Conservation (phyloP, 192 early-diverging fungal genomes). For the Coemansia javaensis region DNA sequence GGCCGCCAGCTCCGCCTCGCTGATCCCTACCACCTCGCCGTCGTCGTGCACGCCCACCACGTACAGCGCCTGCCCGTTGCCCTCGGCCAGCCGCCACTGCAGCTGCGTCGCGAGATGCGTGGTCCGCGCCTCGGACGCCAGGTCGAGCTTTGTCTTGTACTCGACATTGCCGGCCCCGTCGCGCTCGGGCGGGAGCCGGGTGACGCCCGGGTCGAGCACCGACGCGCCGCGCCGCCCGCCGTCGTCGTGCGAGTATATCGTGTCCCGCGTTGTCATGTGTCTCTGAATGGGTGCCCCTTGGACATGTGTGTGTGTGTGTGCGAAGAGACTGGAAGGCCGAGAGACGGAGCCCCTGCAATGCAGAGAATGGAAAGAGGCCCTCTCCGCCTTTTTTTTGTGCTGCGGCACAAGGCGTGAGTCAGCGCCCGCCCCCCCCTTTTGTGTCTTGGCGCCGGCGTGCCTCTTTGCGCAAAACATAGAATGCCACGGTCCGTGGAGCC, state of each 20-base stretch:
- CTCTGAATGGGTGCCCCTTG: too few relatives aligned
- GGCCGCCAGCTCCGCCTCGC: constrained; percentile 29
- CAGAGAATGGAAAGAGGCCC: too few relatives aligned
- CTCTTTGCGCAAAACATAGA: too few relatives aligned
- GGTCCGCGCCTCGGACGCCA: constrained; percentile 41
- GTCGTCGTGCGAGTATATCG: constrained; percentile 38
- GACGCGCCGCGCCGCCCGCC: constrained; percentile 9
- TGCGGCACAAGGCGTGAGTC: too few relatives aligned
- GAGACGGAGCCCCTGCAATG: too few relatives aligned
- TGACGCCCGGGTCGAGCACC: constrained; percentile 34
- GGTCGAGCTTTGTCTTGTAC: constrained; percentile 65
- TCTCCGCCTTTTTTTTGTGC: too few relatives aligned
- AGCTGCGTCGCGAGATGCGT: constrained; percentile 88
- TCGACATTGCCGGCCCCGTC: constrained; percentile 85
- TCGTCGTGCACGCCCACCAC: constrained; percentile 86
- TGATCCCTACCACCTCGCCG: constrained; percentile 71
- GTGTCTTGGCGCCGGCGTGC: too few relatives aligned
- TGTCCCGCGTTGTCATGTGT: constrained; percentile 43
- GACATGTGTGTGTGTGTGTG: too few relatives aligned
- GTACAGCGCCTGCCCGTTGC: constrained; percentile 81
- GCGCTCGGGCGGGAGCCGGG: constrained; percentile 67
- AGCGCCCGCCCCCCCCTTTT: too few relatives aligned
- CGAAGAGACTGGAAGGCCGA: too few relatives aligned
- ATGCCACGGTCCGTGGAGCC: constrained; percentile 33
- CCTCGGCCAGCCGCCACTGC: constrained; percentile 88